These are phyloP conservation scores for Vigna nakashimae DNA, from an alignment of 306 rosid genomes.

Conservation along the genomic window DNA sequence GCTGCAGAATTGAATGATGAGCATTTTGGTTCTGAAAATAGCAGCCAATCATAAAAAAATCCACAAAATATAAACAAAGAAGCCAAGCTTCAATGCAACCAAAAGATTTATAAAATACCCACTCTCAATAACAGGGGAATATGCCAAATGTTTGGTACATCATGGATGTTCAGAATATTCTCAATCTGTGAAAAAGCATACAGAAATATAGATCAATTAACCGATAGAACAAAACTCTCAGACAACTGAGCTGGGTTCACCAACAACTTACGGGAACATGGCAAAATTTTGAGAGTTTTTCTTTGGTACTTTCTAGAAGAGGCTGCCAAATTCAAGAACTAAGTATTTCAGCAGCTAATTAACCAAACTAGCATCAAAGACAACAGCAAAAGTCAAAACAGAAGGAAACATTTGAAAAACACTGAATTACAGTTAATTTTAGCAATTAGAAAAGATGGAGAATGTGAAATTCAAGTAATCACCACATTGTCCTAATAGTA, in stretches of 20 bases:
- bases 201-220: slow-evolving; percentile 43
- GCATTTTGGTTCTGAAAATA: slow-evolving; percentile 89
- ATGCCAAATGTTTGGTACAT: slow-evolving; percentile 99
- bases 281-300: slow-evolving; percentile 93
- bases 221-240: slow-evolving; percentile 32
- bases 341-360: slow-evolving; percentile 42
- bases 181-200: slow-evolving; percentile 61
- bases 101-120: slow-evolving; percentile 46
- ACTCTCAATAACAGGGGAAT: slow-evolving; percentile 94
- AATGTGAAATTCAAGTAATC: slow-evolving; percentile 32
- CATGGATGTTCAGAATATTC: slow-evolving; percentile 92
- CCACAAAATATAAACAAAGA: slow-evolving; percentile 37
- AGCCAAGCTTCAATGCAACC: slow-evolving; percentile 39
- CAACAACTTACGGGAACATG: slow-evolving; percentile 91
- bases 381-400: slow-evolving; percentile 13
- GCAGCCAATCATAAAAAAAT: slow-evolving; percentile 38
- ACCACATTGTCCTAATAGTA: slow-evolving; percentile 24
- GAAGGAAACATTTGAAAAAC: slow-evolving; percentile 34
- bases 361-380: slow-evolving; percentile 34
- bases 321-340: slow-evolving; percentile 69
- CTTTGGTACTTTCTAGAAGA: slow-evolving; percentile 80
- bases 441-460: slow-evolving; percentile 16
- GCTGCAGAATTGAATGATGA: slow-evolving; percentile 82
- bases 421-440: slow-evolving; percentile 10
- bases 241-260: slow-evolving; percentile 45